Evolutionary conservation across 2,329 filamentous ascomycete species (phyloP).

Genomic region (Aspergillus jensenii): DNA sequence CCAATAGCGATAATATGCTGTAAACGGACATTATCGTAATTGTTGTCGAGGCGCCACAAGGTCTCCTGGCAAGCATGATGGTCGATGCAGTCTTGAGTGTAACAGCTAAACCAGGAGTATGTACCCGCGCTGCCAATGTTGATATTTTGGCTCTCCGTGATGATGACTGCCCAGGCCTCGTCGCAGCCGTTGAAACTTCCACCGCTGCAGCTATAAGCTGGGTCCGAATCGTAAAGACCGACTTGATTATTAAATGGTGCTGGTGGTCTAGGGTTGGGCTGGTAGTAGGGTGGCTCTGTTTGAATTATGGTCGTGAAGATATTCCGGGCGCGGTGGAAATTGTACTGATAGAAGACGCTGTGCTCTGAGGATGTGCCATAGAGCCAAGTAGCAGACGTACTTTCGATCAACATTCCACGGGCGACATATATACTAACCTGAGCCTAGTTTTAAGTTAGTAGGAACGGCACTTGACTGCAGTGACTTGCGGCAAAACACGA

Average conservation of each 20-base stretch:
- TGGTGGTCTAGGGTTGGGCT: constrained; percentile 4
- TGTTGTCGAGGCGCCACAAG: constrained; percentile 2
- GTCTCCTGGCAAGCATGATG: constrained; percentile 1
- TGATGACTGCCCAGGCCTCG: constrained; percentile 7
- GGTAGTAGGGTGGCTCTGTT: constrained; percentile 8
- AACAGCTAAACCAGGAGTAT: constrained; percentile 11
- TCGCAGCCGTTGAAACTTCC: constrained; percentile 1
- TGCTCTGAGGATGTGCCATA: constrained; percentile 9
- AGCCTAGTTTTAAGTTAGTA: background rate
- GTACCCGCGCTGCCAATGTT: constrained; percentile 3
- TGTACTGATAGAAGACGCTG: constrained; percentile 10
- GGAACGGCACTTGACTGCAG: background rate
- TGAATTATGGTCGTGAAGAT: constrained; percentile 9
- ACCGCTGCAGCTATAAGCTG: constrained; percentile 1
- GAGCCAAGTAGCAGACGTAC: constrained; percentile 6
- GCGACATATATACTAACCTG: constrained; percentile 6
- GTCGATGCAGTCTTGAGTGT: constrained; percentile 11
- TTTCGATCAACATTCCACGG: constrained; percentile 7
- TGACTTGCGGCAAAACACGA: background rate
- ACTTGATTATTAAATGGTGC: constrained; percentile 2
- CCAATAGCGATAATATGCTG: constrained; percentile 8
- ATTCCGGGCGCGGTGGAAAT: constrained; percentile 5
- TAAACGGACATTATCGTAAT: constrained; percentile 7
- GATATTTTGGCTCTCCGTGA: constrained; percentile 5
- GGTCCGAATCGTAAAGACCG: background rate